Base-by-base conservation (phyloP, 2,329 filamentous ascomycete species). In the Colletotrichum tamarilloi region DNA sequence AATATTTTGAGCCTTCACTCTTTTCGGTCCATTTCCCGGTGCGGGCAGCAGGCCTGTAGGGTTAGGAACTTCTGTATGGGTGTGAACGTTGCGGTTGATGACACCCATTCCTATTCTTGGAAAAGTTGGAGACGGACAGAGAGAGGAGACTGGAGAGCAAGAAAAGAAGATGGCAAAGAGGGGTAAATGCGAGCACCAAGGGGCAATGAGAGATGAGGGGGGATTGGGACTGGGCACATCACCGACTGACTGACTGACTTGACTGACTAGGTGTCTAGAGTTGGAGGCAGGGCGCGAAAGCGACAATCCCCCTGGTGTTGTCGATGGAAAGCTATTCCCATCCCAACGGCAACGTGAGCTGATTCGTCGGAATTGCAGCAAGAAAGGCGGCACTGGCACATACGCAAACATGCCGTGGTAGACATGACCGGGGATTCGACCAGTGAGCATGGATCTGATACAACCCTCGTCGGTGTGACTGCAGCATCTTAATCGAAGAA, bases 51-150 rank as follows among this genome's bases (percentile, higher is more conserved):
- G 38, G 67, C 66, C 35, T 52, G 30, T 28, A 32, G 52, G 49
- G 22, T 55, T 49, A n/a, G 42, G 62, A 56, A 26, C 38, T 9
- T 49, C 26, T 19, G 42, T 24, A 22, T 30, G n/a, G 42, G 19
- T 12, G 53, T 24, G 38, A 26, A 28, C 26, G 42, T 63, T 16
- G 66, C n/a, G 35, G 49, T 52, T 53, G 46, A 68, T 35, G 56
- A 42, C 66, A 64, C 53, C 35, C 26, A 35, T 28, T 59, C 42
- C 70, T 72, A 65, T 72, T 69, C 32, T 62, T 72, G 66, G 66
- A 69, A 69, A 49, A 49, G 46, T 49, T 42, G 38, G 38, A 42
- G 58, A 53, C 14, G 5, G n/a, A 19, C 16, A 49, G 19, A 22
- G 19, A 49, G 42, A 49, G 42, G 16, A 42, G 16, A 19, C 12